Percentiles rank a stretch among this genome's conserved stretches.
These are phyloP conservation scores for Colletotrichum gigasporum DNA, from an alignment of 2,329 filamentous ascomycete genomes.

Conservation along the genomic window DNA sequence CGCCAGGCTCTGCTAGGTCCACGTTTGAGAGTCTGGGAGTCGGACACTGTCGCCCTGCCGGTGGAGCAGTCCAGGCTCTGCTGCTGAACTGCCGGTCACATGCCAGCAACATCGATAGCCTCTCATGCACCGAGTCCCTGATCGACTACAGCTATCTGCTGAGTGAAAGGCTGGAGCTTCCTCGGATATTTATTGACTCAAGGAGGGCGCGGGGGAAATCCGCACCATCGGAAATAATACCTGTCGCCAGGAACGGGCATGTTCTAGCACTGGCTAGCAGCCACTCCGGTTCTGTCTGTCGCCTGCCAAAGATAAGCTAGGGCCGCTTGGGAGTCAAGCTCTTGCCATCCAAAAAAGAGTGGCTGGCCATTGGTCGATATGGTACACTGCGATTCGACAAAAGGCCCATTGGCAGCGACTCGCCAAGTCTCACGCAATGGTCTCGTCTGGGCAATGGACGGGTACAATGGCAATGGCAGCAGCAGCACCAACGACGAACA, in stretches of 20 bases:
- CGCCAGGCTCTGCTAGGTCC: no score
- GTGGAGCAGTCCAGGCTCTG: no score
- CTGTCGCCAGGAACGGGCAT: background rate
- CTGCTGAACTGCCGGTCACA: no score
- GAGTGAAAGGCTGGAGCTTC: background rate
- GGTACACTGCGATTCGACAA: background rate
- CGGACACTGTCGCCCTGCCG: no score
- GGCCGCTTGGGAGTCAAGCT: background rate
- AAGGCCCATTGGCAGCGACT: slow-evolving; percentile 13
- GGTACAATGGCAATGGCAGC: slow-evolving; percentile 4
- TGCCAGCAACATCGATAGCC: no score
- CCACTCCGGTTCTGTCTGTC: slow-evolving; percentile 2
- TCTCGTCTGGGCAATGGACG: slow-evolving; percentile 5
- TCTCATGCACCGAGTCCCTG: no score
- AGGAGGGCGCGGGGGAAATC: background rate
- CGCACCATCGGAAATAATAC: slow-evolving; percentile 17
- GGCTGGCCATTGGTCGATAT: slow-evolving; percentile 6
- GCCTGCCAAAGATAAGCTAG: slow-evolving; percentile 11
- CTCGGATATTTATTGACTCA: background rate
- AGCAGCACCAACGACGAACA: background rate
- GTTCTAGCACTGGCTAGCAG: background rate
- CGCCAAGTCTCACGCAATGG: slow-evolving; percentile 26
- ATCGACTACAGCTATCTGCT: no score
- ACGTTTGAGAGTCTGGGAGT: no score
- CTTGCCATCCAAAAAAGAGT: background rate